A percentile compares a stretch with the other conserved stretches of the same genome.
Evolutionary conservation across 495 filamentous ascomycete species (phyloP).

Genomic region (Penicillium verhagenii): DNA sequence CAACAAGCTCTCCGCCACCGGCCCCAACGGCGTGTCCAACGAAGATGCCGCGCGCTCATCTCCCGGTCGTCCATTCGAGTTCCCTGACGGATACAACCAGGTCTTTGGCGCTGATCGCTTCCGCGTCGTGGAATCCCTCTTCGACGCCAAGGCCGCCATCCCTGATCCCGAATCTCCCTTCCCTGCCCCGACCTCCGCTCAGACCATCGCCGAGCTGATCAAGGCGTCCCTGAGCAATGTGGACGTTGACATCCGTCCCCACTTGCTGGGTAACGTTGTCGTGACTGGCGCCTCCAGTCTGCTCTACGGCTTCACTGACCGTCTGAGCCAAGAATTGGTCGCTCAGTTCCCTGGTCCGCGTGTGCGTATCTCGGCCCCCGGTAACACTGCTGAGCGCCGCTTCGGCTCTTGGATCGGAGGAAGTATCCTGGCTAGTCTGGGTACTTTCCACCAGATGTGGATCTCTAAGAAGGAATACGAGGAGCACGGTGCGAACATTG

Average conservation of each 20-base stretch:
- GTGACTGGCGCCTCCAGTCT: constrained; percentile 85
- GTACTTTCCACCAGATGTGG: constrained; percentile 99
- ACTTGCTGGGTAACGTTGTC: constrained; percentile 84
- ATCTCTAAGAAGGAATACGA: constrained; percentile 72
- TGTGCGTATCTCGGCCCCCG: constrained; percentile 80
- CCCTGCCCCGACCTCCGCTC: constrained; percentile 58
- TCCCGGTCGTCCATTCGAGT: constrained; percentile 85
- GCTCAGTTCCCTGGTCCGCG: constrained; percentile 74
- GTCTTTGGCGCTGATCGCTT: constrained; percentile 87
- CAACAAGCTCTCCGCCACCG: constrained; percentile 58
- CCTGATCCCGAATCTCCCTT: constrained; percentile 43
- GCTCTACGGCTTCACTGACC: constrained; percentile 85
- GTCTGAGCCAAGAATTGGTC: constrained; percentile 78
- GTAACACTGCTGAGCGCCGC: constrained; percentile 79
- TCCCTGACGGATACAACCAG: constrained; percentile 93
- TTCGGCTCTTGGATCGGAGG: constrained; percentile 96
- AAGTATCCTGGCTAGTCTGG: constrained; percentile 91
- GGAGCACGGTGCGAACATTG: constrained; percentile 56
- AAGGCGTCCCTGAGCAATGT: constrained; percentile 72
- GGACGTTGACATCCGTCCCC: constrained; percentile 84
- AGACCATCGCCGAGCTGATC: constrained; percentile 78
- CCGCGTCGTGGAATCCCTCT: constrained; percentile 80
- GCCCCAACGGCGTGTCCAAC: constrained; percentile 58
- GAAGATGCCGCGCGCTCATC: constrained; percentile 64
- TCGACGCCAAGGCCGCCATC: constrained; percentile 68